Evolutionary conservation across 768 basidiomycete species (phyloP).

Genomic region (Agaricus blazei): DNA sequence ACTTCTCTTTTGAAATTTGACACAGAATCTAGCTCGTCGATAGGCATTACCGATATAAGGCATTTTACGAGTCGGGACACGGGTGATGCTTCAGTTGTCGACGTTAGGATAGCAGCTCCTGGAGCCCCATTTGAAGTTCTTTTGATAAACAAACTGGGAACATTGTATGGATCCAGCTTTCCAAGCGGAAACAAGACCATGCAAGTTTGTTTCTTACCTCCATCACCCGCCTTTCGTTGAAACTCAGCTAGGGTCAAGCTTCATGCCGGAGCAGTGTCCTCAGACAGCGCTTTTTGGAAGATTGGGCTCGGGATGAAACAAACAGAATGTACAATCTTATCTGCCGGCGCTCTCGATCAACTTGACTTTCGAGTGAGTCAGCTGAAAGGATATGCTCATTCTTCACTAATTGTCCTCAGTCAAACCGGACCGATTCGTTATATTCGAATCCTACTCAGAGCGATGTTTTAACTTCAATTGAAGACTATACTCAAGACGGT

Average conservation of each 20-base stretch:
- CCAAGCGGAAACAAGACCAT: constrained; percentile 28
- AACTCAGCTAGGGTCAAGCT: constrained; percentile 15
- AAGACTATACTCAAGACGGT: constrained; percentile 34
- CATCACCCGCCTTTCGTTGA: not conserved
- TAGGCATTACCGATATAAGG: constrained; percentile 24
- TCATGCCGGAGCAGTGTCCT: constrained; percentile 5
- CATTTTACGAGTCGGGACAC: constrained; percentile 33
- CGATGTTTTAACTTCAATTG: constrained; percentile 51
- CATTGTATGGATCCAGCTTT: constrained; percentile 43
- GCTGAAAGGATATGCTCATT: not conserved
- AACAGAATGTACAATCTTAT: constrained; percentile 42
- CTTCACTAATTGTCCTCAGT: not conserved
- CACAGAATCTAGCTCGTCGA: not conserved
- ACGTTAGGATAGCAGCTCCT: constrained; percentile 36
- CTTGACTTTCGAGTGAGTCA: constrained; percentile 55
- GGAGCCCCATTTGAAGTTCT: constrained; percentile 26
- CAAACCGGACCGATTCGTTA: constrained; percentile 16
- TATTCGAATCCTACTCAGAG: constrained; percentile 18
- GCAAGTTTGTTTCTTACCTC: constrained; percentile 29
- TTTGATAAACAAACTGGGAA: constrained; percentile 46
- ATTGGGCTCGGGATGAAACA: constrained; percentile 31
- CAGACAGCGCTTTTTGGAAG: constrained; percentile 43
- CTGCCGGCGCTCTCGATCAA: constrained; percentile 33
- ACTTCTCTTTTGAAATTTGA: constrained; percentile 35
- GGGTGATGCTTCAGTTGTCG: constrained; percentile 37